A percentile compares a stretch with the other conserved stretches of the same genome.
These are phyloP conservation scores for Metschnikowia corniflorae DNA, from an alignment of 805 yeast genomes.

Conservation along the genomic window DNA sequence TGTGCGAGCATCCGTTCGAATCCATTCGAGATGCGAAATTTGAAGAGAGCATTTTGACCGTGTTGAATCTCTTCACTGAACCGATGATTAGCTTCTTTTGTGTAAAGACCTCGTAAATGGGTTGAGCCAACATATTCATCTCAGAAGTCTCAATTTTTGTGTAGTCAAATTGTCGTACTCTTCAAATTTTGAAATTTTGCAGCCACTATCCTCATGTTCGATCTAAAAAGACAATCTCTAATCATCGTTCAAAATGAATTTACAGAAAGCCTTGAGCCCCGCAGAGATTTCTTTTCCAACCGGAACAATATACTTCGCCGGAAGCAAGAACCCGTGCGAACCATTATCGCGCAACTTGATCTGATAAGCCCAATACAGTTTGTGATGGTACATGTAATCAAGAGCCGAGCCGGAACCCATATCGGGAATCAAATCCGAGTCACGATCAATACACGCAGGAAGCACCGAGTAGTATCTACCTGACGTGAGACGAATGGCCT, in stretches of 20 bases:
- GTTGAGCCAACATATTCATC: too few relatives aligned
- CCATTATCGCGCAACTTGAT: constrained; percentile 80
- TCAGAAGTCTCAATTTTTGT: too few relatives aligned
- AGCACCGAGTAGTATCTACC: constrained; percentile 67
- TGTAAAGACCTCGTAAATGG: too few relatives aligned
- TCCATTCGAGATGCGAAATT: too few relatives aligned
- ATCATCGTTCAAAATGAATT: constrained; percentile 33
- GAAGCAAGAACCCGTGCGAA: constrained; percentile 76
- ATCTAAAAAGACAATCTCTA: too few relatives aligned
- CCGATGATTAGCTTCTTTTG: too few relatives aligned
- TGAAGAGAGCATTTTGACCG: too few relatives aligned
- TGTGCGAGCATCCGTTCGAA: not conserved
- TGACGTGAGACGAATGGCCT: constrained; percentile 59
- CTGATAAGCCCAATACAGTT: constrained; percentile 83
- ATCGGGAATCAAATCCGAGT: constrained; percentile 68
- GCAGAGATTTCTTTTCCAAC: constrained; percentile 74
- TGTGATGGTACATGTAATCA: constrained; percentile 80
- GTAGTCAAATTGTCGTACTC: too few relatives aligned
- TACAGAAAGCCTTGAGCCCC: constrained; percentile 61
- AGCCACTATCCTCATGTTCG: too few relatives aligned
- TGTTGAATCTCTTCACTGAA: too few relatives aligned
- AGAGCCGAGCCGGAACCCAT: constrained; percentile 77
- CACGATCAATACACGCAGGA: constrained; percentile 78
- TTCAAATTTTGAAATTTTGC: too few relatives aligned
- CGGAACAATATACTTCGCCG: constrained; percentile 64